Evolutionary conservation across 1,139 yeast species (phyloP).

Genomic region (Scheffersomyces lignicola): DNA sequence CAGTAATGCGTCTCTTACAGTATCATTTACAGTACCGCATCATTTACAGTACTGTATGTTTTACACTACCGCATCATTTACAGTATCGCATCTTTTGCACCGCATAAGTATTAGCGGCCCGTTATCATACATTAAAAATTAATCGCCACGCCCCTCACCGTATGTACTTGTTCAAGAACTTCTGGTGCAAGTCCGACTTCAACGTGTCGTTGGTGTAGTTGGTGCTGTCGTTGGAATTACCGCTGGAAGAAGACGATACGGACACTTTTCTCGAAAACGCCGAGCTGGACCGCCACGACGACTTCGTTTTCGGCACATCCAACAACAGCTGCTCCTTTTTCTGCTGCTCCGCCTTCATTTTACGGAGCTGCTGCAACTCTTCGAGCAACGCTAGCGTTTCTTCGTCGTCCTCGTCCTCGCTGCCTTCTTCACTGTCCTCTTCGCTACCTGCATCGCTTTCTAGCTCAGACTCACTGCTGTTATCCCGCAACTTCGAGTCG

Average conservation of each 20-base stretch:
- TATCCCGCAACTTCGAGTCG: conserved; percentile 8
- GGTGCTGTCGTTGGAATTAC: conserved; percentile 23
- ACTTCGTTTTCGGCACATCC: conserved; percentile 33
- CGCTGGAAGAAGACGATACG: conserved; percentile 38
- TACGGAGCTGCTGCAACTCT: conserved; percentile 56
- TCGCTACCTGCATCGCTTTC: conserved; percentile 13
- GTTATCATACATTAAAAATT: no score
- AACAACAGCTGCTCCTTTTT: conserved; percentile 28
- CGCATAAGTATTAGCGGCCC: no score
- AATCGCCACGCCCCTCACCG: conserved; percentile 24
- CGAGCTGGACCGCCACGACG: conserved; percentile 51
- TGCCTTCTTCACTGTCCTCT: conserved; percentile 9
- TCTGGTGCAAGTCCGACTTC: conserved; percentile 67
- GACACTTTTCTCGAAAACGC: not conserved
- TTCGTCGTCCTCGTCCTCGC: conserved; percentile 15
- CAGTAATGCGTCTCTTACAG: no score
- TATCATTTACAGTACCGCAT: no score
- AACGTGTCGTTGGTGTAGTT: conserved; percentile 63
- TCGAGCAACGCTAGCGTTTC: conserved; percentile 37
- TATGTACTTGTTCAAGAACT: conserved; percentile 67
- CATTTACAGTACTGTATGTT: no score
- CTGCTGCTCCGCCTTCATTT: conserved; percentile 26
- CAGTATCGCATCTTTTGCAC: no score
- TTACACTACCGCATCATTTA: no score
- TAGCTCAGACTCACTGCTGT: conserved; percentile 9